phyloP scores from a whole-genome alignment of 2,329 filamentous ascomycete species.

The Podosphaera fusca region DNA sequence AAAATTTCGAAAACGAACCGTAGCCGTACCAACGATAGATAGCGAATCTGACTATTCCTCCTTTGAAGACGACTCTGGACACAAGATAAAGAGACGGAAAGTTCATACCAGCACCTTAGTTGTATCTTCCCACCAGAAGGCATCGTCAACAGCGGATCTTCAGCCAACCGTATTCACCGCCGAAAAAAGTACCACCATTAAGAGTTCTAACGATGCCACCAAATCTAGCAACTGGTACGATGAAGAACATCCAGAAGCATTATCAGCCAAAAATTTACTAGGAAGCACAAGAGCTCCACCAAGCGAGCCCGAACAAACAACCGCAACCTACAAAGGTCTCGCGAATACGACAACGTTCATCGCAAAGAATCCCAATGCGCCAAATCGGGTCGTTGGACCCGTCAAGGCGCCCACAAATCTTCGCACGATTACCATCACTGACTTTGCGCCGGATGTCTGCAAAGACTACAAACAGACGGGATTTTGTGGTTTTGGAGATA shows the following conservation, averaged over 20 bases:
- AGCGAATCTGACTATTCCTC: conserved; percentile 41
- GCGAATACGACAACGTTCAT: conserved; percentile 51
- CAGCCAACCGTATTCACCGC: conserved; percentile 32
- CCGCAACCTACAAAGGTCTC: conserved; percentile 56
- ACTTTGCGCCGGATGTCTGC: conserved; percentile 82
- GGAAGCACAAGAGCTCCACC: conserved; percentile 27
- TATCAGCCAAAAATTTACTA: conserved; percentile 28
- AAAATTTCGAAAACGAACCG: conserved; percentile 58
- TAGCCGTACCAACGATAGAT: conserved; percentile 49
- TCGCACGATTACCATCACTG: conserved; percentile 69
- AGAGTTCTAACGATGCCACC: conserved; percentile 63
- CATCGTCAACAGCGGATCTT: conserved; percentile 21
- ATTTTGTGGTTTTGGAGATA: conserved; percentile 20
- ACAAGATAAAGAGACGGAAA: conserved; percentile 55
- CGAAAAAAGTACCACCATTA: conserved; percentile 37
- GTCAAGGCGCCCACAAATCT: conserved; percentile 78
- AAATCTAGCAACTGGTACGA: conserved; percentile 82
- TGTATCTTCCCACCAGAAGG: conserved; percentile 30
- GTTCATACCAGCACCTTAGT: conserved; percentile 42
- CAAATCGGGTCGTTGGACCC: conserved; percentile 50
- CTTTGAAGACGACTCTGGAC: conserved; percentile 55
- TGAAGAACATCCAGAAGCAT: conserved; percentile 27
- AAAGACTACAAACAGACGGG: conserved; percentile 80
- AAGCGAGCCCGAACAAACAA: conserved; percentile 17
- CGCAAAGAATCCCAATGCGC: conserved; percentile 56